phyloP scores from a whole-genome alignment of 495 filamentous ascomycete genomes.

The Penicillium odoratum region DNA sequence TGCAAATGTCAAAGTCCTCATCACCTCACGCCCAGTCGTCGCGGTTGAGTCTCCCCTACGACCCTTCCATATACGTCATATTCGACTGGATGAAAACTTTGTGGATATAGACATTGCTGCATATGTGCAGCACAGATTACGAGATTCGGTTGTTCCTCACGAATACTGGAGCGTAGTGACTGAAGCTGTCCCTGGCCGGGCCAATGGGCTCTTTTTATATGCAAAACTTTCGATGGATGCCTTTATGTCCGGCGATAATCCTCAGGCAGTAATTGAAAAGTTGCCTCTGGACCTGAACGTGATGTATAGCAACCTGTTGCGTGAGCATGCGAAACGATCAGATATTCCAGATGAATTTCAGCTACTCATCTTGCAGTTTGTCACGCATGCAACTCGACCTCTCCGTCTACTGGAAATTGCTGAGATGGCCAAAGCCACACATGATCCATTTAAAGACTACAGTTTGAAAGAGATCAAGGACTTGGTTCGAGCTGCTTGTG shows the following conservation, averaged over 20 bases:
- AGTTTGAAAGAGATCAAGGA: conserved; percentile 27
- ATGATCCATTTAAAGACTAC: not conserved
- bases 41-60: conserved; percentile 5
- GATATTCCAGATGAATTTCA: conserved; percentile 41
- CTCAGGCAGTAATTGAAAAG: conserved; percentile 18
- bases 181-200: conserved; percentile 13
- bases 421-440: conserved; percentile 29
- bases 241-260: conserved; percentile 27
- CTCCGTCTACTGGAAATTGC: conserved; percentile 53
- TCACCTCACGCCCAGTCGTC: conserved; percentile 41
- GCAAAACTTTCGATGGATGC: conserved; percentile 49
- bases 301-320: conserved; percentile 48
- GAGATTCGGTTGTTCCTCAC: conserved; percentile 12
- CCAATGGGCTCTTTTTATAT: conserved; percentile 25
- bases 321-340: conserved; percentile 38
- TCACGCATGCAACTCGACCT: conserved; percentile 51
- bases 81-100: conserved; percentile 38
- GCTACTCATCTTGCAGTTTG: conserved; percentile 43
- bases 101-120: conserved; percentile 43
- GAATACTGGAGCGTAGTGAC: conserved; percentile 30
- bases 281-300: conserved; percentile 42
- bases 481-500: conserved; percentile 37
- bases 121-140: conserved; percentile 36
- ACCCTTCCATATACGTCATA: conserved; percentile 14
- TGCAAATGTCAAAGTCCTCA: conserved; percentile 39